phyloP scores from a whole-genome alignment of 2,329 filamentous ascomycete species.

The Aureobasidium pullulans region DNA sequence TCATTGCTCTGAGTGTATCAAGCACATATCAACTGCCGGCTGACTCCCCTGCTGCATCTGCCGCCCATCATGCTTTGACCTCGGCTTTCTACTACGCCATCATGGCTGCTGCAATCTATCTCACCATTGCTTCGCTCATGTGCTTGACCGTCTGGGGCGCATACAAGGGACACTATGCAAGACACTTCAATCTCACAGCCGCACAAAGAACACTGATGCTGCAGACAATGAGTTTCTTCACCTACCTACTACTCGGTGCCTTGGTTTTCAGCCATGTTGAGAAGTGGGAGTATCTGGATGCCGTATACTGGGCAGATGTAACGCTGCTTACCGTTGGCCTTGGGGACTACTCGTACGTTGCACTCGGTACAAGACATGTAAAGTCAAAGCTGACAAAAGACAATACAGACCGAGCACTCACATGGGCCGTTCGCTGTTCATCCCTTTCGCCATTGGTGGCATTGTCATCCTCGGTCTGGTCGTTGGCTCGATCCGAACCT shows the following conservation, averaged over 20 bases:
- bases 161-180: constrained; percentile 46
- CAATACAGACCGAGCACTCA: constrained; percentile 37
- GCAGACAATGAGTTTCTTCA: constrained; percentile 44
- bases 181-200: constrained; percentile 48
- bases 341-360: constrained; percentile 35
- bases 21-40: constrained; percentile 35
- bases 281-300: constrained; percentile 46
- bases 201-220: constrained; percentile 51
- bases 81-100: constrained; percentile 55
- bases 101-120: constrained; percentile 50
- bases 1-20: constrained; percentile 39
- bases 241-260: constrained; percentile 42
- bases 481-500: constrained; percentile 44
- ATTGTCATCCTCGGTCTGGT: constrained; percentile 50
- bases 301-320: constrained; percentile 50
- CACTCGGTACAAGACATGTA: background rate
- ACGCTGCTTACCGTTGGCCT: constrained; percentile 50
- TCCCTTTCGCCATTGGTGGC: constrained; percentile 49
- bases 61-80: constrained; percentile 38
- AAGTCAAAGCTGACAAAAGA: background rate
- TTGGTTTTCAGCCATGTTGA: constrained; percentile 43
- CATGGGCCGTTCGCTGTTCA: constrained; percentile 43
- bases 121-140: constrained; percentile 49
- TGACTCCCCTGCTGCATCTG: constrained; percentile 20
- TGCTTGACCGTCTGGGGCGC: constrained; percentile 50